Percentiles rank a stretch among this genome's conserved stretches.
phyloP scores from a whole-genome alignment of 2,329 filamentous ascomycete genomes.

The Fonsecaea multimorphosa region DNA sequence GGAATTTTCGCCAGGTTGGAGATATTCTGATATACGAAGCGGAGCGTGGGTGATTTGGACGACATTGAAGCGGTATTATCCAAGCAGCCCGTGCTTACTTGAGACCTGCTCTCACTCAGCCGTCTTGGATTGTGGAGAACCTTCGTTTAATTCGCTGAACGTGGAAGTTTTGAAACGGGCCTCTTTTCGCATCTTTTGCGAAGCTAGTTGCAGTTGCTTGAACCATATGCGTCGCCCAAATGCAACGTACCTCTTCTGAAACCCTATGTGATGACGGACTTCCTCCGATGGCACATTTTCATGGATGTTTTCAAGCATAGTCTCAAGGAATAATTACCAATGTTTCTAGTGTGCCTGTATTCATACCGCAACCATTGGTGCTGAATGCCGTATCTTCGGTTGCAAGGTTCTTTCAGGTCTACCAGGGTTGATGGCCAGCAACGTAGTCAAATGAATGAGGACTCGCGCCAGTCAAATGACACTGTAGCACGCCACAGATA shows the following conservation, averaged over 20 bases:
- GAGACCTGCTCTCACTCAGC: background rate
- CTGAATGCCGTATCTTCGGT: background rate
- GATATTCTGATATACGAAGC: background rate
- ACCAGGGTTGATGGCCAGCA: background rate
- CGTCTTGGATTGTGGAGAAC: background rate
- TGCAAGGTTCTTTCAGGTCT: background rate
- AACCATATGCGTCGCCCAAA: background rate
- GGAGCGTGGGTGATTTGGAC: background rate
- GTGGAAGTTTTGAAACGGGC: background rate
- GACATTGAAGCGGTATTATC: background rate
- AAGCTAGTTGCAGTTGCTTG: no score
- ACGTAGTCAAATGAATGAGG: background rate
- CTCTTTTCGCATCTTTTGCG: background rate
- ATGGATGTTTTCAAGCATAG: no score
- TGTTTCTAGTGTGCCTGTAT: background rate
- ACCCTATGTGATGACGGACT: background rate
- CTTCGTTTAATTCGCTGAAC: background rate
- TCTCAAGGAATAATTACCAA: no score
- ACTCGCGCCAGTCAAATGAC: background rate
- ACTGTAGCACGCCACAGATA: background rate
- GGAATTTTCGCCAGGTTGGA: constrained; percentile 15
- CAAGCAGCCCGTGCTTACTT: background rate
- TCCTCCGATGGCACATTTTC: no score
- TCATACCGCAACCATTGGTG: background rate
- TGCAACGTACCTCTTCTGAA: background rate